Evolutionary conservation across 257 asterid genomes (phyloP), one percentile per base, ranked within the genome.

Genomic region (Dorcoceras hygrometricum): DNA sequence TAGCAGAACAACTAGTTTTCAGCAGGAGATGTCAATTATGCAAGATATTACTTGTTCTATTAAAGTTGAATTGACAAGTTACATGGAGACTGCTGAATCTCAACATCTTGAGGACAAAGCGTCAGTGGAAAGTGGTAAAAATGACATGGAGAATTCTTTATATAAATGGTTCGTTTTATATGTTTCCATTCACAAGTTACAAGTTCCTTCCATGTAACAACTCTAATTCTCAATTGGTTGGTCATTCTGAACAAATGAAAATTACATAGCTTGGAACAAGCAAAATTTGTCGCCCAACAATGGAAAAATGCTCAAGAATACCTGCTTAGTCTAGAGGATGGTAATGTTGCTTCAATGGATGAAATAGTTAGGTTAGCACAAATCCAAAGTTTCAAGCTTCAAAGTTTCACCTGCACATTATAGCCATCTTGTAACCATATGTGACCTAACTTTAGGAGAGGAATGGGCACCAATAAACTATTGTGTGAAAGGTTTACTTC

Each of bases 21-120:
- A 94, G 69, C 87, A 89, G 75, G 98, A 94, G 88, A 89, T 89
- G 97, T 87, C 94, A 28, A 77, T 80, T 23, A 86, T 94, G 96
- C 94, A 91, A 72, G 84, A 82, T 66, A 85, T 82, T 4, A 85
- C 91, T 56, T 81, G 82, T 69, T 85, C 87, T 69, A 83, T 88
- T 57, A 84, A 87, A 81, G 73, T 73, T 23, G 90, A 87, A 71
- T 94, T 96, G 95, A 83, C 79, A 32, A 79, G 72, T 71, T 89
- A 78, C 77, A 75, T 87, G 64, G 72, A 73, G 68, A 81, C 79
- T 57, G 86, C 83, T 24, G 99, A 91, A 82, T 79, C 87, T 29
- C 81, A 79, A 75, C 84, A 88, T 79, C 71, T 81, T 23, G 91
- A 88, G 82, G 87, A 91, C 66, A 84, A 91, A 69, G 72, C 86